Evolutionary conservation across 495 filamentous ascomycete species (phyloP).

Genomic region (Tuber umbilicatum): DNA sequence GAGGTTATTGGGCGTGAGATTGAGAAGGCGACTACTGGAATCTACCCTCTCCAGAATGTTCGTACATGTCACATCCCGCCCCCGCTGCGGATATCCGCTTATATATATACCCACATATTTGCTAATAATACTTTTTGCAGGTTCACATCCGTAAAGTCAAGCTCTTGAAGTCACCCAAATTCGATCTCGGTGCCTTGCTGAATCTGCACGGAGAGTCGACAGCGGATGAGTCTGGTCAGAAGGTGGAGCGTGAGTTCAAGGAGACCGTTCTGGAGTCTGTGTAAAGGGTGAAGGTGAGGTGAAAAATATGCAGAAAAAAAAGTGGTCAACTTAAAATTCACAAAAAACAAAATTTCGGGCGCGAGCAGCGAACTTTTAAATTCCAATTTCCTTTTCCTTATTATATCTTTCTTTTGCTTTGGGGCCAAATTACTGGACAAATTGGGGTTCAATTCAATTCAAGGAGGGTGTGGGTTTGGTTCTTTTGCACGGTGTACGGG

Average conservation of each 20-base stretch:
- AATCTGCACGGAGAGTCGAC: conserved; percentile 93
- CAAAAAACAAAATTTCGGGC: conserved; percentile 22
- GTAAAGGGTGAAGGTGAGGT: conserved; percentile 51
- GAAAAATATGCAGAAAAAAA: conserved; percentile 45
- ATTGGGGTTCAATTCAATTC: background rate
- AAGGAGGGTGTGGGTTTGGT: background rate
- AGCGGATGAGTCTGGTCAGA: conserved; percentile 93
- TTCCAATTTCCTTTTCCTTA: background rate
- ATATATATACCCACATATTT: conserved; percentile 11
- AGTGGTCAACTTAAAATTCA: conserved; percentile 41
- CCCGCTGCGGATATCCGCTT: conserved; percentile 3
- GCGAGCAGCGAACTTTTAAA: background rate
- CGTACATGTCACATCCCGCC: conserved; percentile 42
- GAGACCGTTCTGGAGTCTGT: conserved; percentile 88
- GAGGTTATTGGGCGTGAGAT: conserved; percentile 99
- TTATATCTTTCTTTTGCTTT: background rate
- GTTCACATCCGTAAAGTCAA: conserved; percentile 99
- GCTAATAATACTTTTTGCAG: conserved; percentile 48
- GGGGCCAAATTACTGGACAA: background rate
- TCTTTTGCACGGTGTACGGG: conserved; percentile 4
- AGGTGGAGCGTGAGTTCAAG: conserved; percentile 99
- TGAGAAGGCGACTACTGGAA: conserved; percentile 97
- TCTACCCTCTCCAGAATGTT: conserved; percentile 98
- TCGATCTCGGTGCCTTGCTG: conserved; percentile 93
- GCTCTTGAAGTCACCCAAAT: conserved; percentile 95